These are phyloP conservation scores for Mixia osmundae DNA, from an alignment of 1,284 basidiomycete species.

Conservation along the genomic window DNA sequence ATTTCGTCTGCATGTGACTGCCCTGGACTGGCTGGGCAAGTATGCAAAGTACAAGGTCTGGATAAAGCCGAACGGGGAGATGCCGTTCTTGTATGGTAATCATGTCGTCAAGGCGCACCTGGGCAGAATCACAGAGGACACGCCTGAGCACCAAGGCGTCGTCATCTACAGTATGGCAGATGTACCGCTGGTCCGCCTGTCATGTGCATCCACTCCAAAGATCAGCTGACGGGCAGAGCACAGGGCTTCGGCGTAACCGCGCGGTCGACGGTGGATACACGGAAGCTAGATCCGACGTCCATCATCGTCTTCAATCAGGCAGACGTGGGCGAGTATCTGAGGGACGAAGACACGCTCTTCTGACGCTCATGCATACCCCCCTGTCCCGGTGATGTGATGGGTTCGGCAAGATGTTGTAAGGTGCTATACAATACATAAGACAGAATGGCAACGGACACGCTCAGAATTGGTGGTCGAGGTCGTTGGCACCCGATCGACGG, in stretches of 20 bases:
- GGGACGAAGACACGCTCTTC: constrained; percentile 43
- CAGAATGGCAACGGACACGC: too few species aligned
- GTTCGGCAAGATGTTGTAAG: too few species aligned
- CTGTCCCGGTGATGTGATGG: too few species aligned
- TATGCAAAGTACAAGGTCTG: constrained; percentile 99
- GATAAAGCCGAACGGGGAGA: constrained; percentile 98
- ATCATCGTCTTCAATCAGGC: constrained; percentile 99
- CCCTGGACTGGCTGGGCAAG: constrained; percentile 77
- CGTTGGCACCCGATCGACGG: too few species aligned
- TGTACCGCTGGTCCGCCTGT: constrained; percentile 45
- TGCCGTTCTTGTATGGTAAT: constrained; percentile 97
- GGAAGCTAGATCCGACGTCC: constrained; percentile 92
- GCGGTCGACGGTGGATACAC: constrained; percentile 78
- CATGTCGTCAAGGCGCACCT: constrained; percentile 96
- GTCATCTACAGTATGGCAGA: constrained; percentile 92
- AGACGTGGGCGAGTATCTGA: constrained; percentile 83
- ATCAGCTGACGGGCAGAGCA: background rate
- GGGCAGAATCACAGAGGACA: constrained; percentile 97
- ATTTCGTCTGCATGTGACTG: constrained; percentile 89
- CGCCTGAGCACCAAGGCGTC: constrained; percentile 95
- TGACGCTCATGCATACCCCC: background rate
- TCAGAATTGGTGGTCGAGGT: too few species aligned
- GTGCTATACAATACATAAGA: too few species aligned
- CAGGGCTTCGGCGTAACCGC: constrained; percentile 97
- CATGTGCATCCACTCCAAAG: constrained; percentile 4